A percentile compares a stretch with the other conserved stretches of the same genome.
phyloP scores from a whole-genome alignment of 768 basidiomycete genomes.

The Pseudohyphozyma bogoriensis region DNA sequence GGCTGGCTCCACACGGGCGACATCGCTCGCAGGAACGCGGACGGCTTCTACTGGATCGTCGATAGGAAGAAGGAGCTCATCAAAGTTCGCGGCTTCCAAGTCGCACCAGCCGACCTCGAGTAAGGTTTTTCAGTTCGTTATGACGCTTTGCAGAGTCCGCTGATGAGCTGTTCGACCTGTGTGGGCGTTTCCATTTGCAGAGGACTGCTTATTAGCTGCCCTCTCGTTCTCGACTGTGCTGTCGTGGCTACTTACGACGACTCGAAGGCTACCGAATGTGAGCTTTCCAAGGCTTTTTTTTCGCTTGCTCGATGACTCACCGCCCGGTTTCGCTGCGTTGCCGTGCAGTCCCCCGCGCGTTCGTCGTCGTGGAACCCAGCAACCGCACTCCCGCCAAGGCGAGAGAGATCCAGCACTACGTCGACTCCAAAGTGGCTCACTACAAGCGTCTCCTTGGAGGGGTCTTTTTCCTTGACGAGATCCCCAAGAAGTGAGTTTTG shows the following conservation, averaged over 20 bases:
- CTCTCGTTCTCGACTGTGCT: neutral
- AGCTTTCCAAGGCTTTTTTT: no score
- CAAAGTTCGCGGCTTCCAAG: neutral
- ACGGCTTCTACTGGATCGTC: neutral
- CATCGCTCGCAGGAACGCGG: neutral
- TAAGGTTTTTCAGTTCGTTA: neutral
- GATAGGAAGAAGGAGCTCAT: constrained; percentile 4
- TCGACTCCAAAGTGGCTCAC: neutral
- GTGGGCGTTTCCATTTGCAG: no score
- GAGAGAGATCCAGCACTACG: neutral
- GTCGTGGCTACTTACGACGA: neutral
- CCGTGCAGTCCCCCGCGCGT: neutral
- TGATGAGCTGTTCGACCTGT: no score
- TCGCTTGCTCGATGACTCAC: neutral
- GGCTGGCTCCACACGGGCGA: constrained; percentile 7
- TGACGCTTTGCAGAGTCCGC: no score
- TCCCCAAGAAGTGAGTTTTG: constrained; percentile 3
- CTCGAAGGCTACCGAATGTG: neutral
- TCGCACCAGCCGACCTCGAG: neutral
- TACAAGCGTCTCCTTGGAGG: neutral
- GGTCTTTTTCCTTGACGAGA: neutral
- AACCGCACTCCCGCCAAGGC: neutral
- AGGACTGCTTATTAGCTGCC: neutral
- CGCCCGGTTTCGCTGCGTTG: neutral
- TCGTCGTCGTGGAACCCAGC: neutral